phyloP scores from a whole-genome alignment of 306 rosid species.

The Acacia melanoxylon region DNA sequence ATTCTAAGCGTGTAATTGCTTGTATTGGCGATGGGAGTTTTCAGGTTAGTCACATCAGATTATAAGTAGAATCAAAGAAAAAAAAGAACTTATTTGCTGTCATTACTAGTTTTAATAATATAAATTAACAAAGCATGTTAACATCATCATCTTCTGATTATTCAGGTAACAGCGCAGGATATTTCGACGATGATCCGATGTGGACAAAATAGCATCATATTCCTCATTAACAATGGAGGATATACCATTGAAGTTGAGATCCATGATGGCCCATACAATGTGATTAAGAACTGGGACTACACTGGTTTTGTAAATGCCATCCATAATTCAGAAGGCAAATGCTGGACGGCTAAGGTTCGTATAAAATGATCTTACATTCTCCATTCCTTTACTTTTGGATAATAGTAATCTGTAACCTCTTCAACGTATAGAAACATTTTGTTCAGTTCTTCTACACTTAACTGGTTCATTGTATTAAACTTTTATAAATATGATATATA shows the following conservation, averaged over 20 bases:
- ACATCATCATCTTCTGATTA: not conserved
- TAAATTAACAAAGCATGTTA: not conserved
- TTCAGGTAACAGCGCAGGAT: slow-evolving; percentile 64
- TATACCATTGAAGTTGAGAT: slow-evolving; percentile 57
- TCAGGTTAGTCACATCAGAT: slow-evolving; percentile 44
- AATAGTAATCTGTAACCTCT: not conserved
- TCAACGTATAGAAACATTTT: not conserved
- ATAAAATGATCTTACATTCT: not conserved
- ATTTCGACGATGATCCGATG: slow-evolving; percentile 64
- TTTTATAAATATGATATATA: too few relatives aligned
- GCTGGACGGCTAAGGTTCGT: slow-evolving; percentile 67
- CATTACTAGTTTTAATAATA: too few relatives aligned
- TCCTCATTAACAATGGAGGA: slow-evolving; percentile 65
- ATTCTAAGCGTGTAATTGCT: slow-evolving; percentile 56
- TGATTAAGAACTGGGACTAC: slow-evolving; percentile 69
- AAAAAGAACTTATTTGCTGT: not conserved
- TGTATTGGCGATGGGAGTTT: slow-evolving; percentile 72
- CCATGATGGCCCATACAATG: slow-evolving; percentile 50
- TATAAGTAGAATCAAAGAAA: not conserved
- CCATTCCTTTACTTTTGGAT: not conserved
- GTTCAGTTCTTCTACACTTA: not conserved
- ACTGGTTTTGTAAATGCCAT: slow-evolving; percentile 58
- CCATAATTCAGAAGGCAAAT: slow-evolving; percentile 68
- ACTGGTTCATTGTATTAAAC: not conserved
- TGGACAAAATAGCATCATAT: slow-evolving; percentile 54